phyloP scores from a whole-genome alignment of 805 yeast species.

The Zygotorulaspora danielsina region DNA sequence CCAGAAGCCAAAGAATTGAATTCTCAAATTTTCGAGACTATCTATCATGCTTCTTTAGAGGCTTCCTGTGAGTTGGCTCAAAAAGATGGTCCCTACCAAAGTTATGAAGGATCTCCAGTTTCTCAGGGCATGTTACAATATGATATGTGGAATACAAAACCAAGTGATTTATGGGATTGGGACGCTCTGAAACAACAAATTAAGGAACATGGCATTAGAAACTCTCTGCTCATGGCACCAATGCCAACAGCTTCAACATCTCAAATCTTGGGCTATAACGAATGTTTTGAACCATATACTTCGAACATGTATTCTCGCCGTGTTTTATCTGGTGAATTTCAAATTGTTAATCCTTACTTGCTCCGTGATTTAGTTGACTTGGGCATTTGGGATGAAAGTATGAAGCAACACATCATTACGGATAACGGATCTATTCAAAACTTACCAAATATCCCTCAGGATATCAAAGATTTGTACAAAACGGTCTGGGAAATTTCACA shows the following conservation, averaged over 20 bases:
- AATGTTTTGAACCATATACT: conserved; percentile 94
- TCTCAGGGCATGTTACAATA: conserved; percentile 80
- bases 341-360: conserved; percentile 83
- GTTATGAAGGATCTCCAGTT: conserved; percentile 84
- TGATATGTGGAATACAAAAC: conserved; percentile 80
- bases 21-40: conserved; percentile 87
- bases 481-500: conserved; percentile 98
- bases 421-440: conserved; percentile 83
- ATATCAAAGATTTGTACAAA: conserved; percentile 72
- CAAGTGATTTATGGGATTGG: conserved; percentile 87
- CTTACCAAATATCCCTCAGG: conserved; percentile 68
- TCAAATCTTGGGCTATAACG: conserved; percentile 88
- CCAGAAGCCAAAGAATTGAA: conserved; percentile 70
- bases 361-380: conserved; percentile 74
- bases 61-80: conserved; percentile 78
- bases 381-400: conserved; percentile 75
- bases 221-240: conserved; percentile 85
- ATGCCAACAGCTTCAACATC: conserved; percentile 99
- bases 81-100: conserved; percentile 61
- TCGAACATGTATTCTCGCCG: conserved; percentile 89
- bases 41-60: conserved; percentile 90
- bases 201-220: conserved; percentile 65
- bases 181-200: conserved; percentile 58
- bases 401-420: conserved; percentile 72
- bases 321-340: conserved; percentile 90